Percentiles rank a stretch among this genome's conserved stretches.
Evolutionary conservation across 2,329 filamentous ascomycete genomes (phyloP).

Genomic region (Ophiostoma ulmi): DNA sequence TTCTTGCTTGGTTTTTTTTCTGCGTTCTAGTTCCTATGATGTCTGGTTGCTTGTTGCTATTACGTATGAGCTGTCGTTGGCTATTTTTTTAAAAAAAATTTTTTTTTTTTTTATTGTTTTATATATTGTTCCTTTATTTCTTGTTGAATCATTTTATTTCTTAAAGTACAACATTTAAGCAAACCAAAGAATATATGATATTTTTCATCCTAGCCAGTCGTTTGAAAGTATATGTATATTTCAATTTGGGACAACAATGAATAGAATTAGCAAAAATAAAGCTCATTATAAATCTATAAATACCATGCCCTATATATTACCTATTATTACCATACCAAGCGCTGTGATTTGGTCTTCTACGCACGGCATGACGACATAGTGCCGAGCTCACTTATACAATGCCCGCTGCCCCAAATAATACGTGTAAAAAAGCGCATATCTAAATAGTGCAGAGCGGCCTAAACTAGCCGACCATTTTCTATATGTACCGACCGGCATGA

Average conservation of each 20-base stretch:
- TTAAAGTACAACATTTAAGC: neutral
- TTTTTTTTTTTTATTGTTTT: neutral
- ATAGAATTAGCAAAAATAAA: neutral
- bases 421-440: constrained; percentile 3
- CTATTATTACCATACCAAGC: neutral
- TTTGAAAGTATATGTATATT: neutral
- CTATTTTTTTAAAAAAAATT: neutral
- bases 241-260: neutral
- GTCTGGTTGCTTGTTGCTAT: neutral
- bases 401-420: neutral
- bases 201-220: no score
- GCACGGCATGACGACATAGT: constrained; percentile 13
- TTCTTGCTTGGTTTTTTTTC: neutral
- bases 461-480: constrained; percentile 7
- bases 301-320: neutral
- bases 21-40: no score
- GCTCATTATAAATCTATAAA: neutral
- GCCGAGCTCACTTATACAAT: constrained; percentile 5
- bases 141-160: neutral
- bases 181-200: no score
- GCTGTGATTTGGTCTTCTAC: neutral
- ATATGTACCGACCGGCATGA: constrained; percentile 14
- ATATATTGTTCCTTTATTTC: neutral
- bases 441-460: constrained; percentile 6
- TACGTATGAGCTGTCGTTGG: neutral